Evolutionary conservation across 225 moss, liverwort and hornwort species (phyloP).

Genomic region (Anthoceros angustus): DNA sequence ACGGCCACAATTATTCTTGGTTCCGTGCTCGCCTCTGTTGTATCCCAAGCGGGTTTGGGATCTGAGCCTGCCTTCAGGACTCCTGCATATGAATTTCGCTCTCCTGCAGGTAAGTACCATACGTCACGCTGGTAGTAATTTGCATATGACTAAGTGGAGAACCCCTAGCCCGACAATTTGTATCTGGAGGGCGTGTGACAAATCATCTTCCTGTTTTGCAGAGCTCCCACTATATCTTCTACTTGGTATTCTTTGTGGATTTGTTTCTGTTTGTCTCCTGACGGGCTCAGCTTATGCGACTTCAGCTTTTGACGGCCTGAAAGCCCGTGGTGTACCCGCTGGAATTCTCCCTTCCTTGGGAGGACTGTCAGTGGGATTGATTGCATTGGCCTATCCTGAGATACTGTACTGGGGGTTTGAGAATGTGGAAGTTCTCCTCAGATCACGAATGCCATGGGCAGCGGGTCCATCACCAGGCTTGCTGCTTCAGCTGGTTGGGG

Average conservation of each 20-base stretch:
- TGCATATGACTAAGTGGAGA: not conserved
- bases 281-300: slow-evolving; percentile 70
- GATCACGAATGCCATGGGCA: slow-evolving; percentile 46
- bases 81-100: slow-evolving; percentile 85
- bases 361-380: slow-evolving; percentile 70
- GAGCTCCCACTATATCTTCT: slow-evolving; percentile 90
- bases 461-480: slow-evolving; percentile 51
- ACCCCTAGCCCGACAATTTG: not conserved
- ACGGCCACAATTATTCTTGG: slow-evolving; percentile 87
- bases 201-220: slow-evolving; percentile 17
- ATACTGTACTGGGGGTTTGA: slow-evolving; percentile 96
- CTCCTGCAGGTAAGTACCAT: slow-evolving; percentile 57
- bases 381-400: slow-evolving; percentile 83
- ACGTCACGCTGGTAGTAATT: not conserved
- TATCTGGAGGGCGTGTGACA: slow-evolving; percentile 2
- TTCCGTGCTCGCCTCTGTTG: slow-evolving; percentile 84
- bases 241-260: slow-evolving; percentile 72
- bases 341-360: slow-evolving; percentile 77
- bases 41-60: slow-evolving; percentile 95
- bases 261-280: slow-evolving; percentile 60
- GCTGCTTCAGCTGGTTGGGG: slow-evolving; percentile 74
- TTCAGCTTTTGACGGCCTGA: slow-evolving; percentile 45
- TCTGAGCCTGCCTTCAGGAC: slow-evolving; percentile 98
- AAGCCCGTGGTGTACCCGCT: slow-evolving; percentile 45
- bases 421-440: slow-evolving; percentile 81